phyloP scores from a whole-genome alignment of 2,329 filamentous ascomycete genomes.

The Sordariomycetes sp. region DNA sequence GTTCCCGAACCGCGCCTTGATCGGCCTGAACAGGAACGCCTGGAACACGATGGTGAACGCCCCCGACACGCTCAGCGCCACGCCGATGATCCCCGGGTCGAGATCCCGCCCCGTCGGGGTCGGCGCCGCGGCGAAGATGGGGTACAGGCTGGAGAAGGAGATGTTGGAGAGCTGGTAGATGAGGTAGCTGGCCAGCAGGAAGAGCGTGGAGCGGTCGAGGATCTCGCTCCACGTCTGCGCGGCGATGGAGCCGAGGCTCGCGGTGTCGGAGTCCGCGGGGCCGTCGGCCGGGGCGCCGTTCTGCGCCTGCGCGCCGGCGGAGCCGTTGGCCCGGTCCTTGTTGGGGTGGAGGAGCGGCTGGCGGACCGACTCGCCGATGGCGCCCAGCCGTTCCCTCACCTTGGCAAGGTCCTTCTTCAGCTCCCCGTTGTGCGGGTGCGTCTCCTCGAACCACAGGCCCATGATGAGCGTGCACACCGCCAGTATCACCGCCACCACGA shows the following conservation, averaged over 20 bases:
- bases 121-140: conserved; percentile 73
- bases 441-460: conserved; percentile 79
- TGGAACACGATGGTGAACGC: conserved; percentile 84
- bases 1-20: conserved; percentile 75
- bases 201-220: conserved; percentile 69
- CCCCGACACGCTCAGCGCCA: conserved; percentile 77
- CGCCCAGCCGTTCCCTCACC: neutral
- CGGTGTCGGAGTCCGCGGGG: neutral
- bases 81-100: conserved; percentile 68
- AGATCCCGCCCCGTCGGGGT: conserved; percentile 69
- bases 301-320: neutral
- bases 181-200: conserved; percentile 76
- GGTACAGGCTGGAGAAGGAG: conserved; percentile 89
- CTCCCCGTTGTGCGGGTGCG: conserved; percentile 17
- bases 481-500: conserved; percentile 65
- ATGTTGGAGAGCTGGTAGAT: conserved; percentile 93
- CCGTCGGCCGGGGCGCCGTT: neutral
- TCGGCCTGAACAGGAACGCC: conserved; percentile 67
- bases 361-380: neutral
- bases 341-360: neutral
- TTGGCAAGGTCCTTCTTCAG: neutral
- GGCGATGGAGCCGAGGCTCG: neutral
- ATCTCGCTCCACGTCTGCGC: conserved; percentile 36
- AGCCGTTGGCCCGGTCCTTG: neutral
- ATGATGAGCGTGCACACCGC: conserved; percentile 62